phyloP scores from a whole-genome alignment of 1,284 basidiomycete species.

The Trichosporon inkin region DNA sequence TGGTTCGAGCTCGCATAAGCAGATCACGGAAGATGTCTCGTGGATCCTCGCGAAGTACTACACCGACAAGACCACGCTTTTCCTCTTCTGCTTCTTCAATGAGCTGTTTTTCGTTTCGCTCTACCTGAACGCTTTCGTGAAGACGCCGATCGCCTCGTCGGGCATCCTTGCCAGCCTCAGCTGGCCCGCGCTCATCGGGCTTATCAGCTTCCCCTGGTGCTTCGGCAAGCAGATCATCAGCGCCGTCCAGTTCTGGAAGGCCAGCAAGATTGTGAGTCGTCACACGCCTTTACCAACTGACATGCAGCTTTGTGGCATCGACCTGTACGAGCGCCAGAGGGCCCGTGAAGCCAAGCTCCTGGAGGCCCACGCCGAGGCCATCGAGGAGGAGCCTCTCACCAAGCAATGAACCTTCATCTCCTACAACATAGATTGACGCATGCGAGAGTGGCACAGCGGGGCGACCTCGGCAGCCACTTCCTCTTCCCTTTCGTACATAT shows the following conservation, averaged over 20 bases:
- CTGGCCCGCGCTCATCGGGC: constrained; percentile 76
- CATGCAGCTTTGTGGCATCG: constrained; percentile 69
- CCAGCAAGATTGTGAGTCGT: constrained; percentile 70
- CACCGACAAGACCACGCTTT: constrained; percentile 79
- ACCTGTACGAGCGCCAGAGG: constrained; percentile 73
- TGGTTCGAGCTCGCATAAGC: constrained; percentile 88
- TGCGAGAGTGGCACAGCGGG: neutral
- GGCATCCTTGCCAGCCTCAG: constrained; percentile 50
- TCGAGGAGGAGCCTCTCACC: constrained; percentile 6
- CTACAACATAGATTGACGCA: neutral
- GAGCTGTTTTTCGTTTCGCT: constrained; percentile 95
- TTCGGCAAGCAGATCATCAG: constrained; percentile 89
- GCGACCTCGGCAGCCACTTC: neutral
- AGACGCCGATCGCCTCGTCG: constrained; percentile 48
- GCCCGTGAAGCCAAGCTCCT: constrained; percentile 53
- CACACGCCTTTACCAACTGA: neutral
- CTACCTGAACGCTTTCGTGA: constrained; percentile 87
- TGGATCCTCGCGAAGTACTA: constrained; percentile 91
- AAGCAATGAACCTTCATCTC: constrained; percentile 2
- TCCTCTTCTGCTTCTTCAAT: constrained; percentile 93
- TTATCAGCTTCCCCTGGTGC: constrained; percentile 67
- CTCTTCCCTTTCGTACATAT: neutral
- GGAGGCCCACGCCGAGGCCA: constrained; percentile 2
- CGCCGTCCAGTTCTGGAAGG: constrained; percentile 96
- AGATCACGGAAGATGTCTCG: constrained; percentile 85